Conservation (phyloP, 768 basidiomycete species). For the Lactifluus subvellereus region DNA sequence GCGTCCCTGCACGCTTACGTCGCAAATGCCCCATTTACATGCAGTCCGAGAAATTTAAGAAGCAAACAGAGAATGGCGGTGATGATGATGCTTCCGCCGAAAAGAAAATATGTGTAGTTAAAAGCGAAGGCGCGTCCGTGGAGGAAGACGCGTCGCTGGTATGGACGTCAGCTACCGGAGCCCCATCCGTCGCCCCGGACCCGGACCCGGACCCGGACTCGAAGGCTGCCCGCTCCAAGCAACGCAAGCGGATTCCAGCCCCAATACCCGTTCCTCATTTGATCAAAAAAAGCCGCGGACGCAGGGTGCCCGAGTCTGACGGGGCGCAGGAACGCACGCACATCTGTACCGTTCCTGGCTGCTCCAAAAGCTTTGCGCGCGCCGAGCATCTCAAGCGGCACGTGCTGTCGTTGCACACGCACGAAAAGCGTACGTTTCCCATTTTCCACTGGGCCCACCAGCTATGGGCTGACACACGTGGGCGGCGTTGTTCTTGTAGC, state of each 20-base stretch:
- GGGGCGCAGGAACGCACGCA: constrained; percentile 43
- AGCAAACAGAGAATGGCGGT: background rate
- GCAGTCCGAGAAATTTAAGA: background rate
- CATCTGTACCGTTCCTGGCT: constrained; percentile 63
- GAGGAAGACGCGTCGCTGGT: background rate
- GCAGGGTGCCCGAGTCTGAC: constrained; percentile 50
- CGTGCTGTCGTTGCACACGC: constrained; percentile 72
- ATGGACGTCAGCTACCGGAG: background rate
- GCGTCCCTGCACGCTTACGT: constrained; percentile 16
- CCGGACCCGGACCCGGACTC: background rate
- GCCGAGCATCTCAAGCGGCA: constrained; percentile 81
- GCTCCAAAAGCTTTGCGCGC: constrained; percentile 73
- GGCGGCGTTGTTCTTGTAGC: constrained; percentile 31
- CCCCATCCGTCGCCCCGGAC: background rate
- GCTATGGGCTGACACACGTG: constrained; percentile 1
- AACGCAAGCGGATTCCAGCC: constrained; percentile 24
- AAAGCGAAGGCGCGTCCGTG: background rate
- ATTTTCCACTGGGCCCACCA: background rate
- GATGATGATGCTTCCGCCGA: background rate
- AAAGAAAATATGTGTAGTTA: background rate
- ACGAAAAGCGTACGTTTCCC: constrained; percentile 67
- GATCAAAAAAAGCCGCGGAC: constrained; percentile 74
- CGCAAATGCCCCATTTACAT: constrained; percentile 17
- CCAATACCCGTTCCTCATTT: constrained; percentile 72
- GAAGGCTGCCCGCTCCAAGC: background rate